These are phyloP conservation scores for Neurospora sp. DNA, from an alignment of 495 filamentous ascomycete genomes.

Conservation along the genomic window DNA sequence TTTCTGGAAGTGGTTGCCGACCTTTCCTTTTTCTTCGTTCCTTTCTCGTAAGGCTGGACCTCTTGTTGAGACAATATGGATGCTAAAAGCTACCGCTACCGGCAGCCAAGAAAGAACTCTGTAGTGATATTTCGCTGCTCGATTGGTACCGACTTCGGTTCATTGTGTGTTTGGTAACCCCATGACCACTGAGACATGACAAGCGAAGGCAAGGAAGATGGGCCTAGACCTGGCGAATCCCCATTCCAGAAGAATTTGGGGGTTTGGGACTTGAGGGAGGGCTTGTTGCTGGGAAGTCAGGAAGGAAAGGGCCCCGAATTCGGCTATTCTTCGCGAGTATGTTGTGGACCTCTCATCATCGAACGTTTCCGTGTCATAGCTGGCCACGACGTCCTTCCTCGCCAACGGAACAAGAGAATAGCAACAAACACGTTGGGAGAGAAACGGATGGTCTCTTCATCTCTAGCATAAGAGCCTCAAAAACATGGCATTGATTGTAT, in stretches of 20 bases:
- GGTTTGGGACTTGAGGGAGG: neutral
- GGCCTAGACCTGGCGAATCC: neutral
- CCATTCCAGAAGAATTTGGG: neutral
- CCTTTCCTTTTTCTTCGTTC: neutral
- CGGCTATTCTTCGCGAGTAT: neutral
- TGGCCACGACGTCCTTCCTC: neutral
- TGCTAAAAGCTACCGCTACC: neutral
- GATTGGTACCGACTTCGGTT: neutral
- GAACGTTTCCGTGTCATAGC: neutral
- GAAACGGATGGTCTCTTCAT: neutral
- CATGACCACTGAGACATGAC: neutral
- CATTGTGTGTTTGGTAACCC: neutral
- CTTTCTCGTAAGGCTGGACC: neutral
- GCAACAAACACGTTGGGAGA: neutral
- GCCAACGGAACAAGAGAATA: neutral
- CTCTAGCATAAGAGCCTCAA: neutral
- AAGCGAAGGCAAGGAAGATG: neutral
- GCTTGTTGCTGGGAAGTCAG: neutral
- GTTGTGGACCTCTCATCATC: neutral
- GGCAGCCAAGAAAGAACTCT: neutral
- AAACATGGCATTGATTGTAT: neutral
- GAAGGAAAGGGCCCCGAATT: neutral
- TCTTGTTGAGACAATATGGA: neutral
- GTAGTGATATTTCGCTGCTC: neutral
- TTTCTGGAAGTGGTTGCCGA: neutral